These are phyloP conservation scores for Metschnikowia borealis DNA, from an alignment of 805 yeast species.

Conservation along the genomic window DNA sequence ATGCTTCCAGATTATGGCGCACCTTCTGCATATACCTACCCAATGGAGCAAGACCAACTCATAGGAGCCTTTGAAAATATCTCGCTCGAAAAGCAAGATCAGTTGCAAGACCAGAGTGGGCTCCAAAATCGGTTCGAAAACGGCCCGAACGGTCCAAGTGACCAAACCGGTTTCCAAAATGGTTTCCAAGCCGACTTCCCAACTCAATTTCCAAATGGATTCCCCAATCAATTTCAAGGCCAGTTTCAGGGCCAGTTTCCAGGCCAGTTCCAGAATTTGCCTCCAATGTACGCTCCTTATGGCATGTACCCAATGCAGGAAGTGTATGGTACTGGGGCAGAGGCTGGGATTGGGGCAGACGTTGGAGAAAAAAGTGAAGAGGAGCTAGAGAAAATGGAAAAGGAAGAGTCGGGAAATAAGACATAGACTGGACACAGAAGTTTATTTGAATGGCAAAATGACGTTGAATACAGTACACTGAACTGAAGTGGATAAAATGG, in stretches of 20 bases:
- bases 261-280: background rate
- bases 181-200: too few species aligned
- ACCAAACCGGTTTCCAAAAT: too few species aligned
- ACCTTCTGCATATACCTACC: background rate
- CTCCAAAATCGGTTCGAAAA: too few species aligned
- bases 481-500: background rate
- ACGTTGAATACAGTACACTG: too few species aligned
- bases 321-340: background rate
- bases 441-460: too few species aligned
- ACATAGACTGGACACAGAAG: too few species aligned
- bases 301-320: slow-evolving; percentile 2
- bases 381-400: background rate
- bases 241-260: background rate
- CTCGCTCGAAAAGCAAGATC: background rate
- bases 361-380: background rate
- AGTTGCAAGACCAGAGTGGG: background rate
- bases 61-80: background rate
- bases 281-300: background rate
- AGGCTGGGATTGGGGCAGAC: too few species aligned
- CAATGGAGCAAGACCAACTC: background rate
- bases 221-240: background rate
- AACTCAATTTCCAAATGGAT: background rate
- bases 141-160: too few species aligned
- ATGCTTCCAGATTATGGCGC: background rate
- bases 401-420: background rate